Base-by-base conservation (phyloP, 1,284 basidiomycete species). In the Pascua sp. region DNA sequence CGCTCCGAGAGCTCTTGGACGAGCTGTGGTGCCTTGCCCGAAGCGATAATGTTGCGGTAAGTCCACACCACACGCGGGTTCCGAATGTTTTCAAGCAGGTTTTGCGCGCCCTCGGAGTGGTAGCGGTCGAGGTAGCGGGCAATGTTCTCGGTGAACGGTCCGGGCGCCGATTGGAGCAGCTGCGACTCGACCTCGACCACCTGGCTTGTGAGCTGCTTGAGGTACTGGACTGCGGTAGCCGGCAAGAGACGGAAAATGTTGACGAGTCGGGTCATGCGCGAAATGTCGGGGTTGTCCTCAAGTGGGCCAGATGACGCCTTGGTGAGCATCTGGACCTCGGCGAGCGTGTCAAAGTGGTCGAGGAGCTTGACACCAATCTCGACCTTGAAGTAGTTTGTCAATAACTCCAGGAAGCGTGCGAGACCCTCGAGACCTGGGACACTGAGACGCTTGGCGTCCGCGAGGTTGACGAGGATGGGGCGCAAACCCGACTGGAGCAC, bases 361-460 rank as follows among this genome's bases (percentile, higher is more conserved):
- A 99, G 82, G 9, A 99, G 84, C 79, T 98, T 98, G 76, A 91
- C 86, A 10, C 96, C 97, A 65, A 99, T 98, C 79, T 99, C 96
- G 45, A 98, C 95, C 76, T 98, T 98, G 86, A 99, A 99, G 79
- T 99, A 99, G 74, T 96, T 98, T 48, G 94, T 97, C 55, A 99
- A 79, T 8, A 98, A 83, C 75, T 97, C 92, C 50, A 99, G 80
- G 58, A 99, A 83, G n/a, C 94, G 86, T 12, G 96, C 95, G 24
- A 99, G 81, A 5, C 97, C 96, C 73, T 98, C 92, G 48, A 99
- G 80, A 16, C 95, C 94, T 8, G 91, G 85, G n/a, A 97, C 89
- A 5, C 92, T 95, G 37, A 99, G 82, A 37, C 91, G 86, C 71
- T 94, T 93, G 43, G 94, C 90, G 76, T 99, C 97, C 5, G 94